Conservation (phyloP, 1,139 yeast genomes). For the Magnusiomyces suaveolens region DNA sequence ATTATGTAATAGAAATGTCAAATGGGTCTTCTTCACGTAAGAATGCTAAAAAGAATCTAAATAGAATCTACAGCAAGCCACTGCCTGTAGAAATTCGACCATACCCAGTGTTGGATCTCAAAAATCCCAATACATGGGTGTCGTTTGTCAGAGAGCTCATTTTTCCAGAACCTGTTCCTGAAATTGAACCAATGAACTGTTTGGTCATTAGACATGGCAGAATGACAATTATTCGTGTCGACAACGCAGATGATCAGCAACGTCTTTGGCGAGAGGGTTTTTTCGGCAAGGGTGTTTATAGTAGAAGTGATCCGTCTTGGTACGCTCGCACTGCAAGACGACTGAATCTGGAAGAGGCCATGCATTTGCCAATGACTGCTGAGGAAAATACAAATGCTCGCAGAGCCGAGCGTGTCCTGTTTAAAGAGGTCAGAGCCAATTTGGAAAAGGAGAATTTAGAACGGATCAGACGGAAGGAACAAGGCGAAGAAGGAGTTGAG, state of each 20-base stretch:
- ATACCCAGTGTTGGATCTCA: slow-evolving; percentile 32
- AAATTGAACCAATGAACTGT: neutral
- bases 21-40: neutral
- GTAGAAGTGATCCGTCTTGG: slow-evolving; percentile 94
- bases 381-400: slow-evolving; percentile 74
- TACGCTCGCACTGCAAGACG: slow-evolving; percentile 50
- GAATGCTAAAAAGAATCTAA: neutral
- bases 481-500: slow-evolving; percentile 20
- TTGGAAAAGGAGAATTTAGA: slow-evolving; percentile 30
- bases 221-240: slow-evolving; percentile 35
- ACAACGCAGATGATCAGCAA: slow-evolving; percentile 41
- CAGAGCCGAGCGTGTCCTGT: slow-evolving; percentile 60
- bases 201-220: slow-evolving; percentile 16
- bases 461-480: slow-evolving; percentile 18
- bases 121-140: slow-evolving; percentile 24
- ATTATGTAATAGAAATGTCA: neutral
- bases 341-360: slow-evolving; percentile 35
- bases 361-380: slow-evolving; percentile 34
- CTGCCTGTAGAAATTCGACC: slow-evolving; percentile 41
- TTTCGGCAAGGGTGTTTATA: slow-evolving; percentile 84
- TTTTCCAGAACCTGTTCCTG: slow-evolving; percentile 29
- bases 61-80: slow-evolving; percentile 29
- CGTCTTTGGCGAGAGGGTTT: slow-evolving; percentile 77
- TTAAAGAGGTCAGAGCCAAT: slow-evolving; percentile 48
- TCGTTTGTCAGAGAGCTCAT: slow-evolving; percentile 24